phyloP scores from a whole-genome alignment of 176 grass and related monocot genomes.

The Otatea glauca region DNA sequence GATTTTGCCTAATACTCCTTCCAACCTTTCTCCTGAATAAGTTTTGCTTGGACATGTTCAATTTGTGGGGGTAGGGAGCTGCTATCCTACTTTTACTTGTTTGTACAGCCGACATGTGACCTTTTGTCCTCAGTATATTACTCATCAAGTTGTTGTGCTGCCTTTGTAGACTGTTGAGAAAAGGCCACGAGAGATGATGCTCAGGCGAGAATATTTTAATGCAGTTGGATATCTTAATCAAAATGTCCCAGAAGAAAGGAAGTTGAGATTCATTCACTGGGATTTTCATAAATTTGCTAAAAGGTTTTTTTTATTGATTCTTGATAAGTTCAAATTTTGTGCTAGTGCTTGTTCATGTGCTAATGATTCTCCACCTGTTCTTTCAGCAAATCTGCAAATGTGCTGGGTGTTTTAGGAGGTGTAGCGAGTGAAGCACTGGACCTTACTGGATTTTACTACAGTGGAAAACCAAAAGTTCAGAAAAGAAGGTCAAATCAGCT shows the following conservation, averaged over 20 bases:
- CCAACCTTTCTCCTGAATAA: slow-evolving; percentile 28
- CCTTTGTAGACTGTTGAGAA: slow-evolving; percentile 91
- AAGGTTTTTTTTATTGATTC: slow-evolving; percentile 62
- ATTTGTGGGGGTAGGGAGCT: not conserved
- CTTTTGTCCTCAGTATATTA: slow-evolving; percentile 18
- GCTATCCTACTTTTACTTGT: slow-evolving; percentile 30
- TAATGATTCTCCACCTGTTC: slow-evolving; percentile 41
- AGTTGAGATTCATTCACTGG: slow-evolving; percentile 96
- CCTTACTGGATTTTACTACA: slow-evolving; percentile 96
- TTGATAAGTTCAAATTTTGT: slow-evolving; percentile 34
- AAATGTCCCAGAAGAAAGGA: slow-evolving; percentile 83
- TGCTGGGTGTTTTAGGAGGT: slow-evolving; percentile 89
- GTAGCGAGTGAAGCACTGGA: slow-evolving; percentile 86
- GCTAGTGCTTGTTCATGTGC: slow-evolving; percentile 28
- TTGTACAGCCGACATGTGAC: slow-evolving; percentile 9
- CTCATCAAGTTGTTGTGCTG: slow-evolving; percentile 21
- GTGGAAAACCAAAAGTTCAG: slow-evolving; percentile 69
- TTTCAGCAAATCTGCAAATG: slow-evolving; percentile 95
- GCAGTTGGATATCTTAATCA: slow-evolving; percentile 98
- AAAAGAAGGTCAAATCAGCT: slow-evolving; percentile 68
- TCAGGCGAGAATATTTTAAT: slow-evolving; percentile 87
- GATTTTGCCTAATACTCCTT: slow-evolving; percentile 28
- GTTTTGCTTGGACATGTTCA: not conserved
- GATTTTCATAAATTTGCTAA: slow-evolving; percentile 99
- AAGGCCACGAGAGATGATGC: slow-evolving; percentile 99